Base-by-base conservation (phyloP, 139 green algal species). In the Chlorella vulgaris region DNA sequence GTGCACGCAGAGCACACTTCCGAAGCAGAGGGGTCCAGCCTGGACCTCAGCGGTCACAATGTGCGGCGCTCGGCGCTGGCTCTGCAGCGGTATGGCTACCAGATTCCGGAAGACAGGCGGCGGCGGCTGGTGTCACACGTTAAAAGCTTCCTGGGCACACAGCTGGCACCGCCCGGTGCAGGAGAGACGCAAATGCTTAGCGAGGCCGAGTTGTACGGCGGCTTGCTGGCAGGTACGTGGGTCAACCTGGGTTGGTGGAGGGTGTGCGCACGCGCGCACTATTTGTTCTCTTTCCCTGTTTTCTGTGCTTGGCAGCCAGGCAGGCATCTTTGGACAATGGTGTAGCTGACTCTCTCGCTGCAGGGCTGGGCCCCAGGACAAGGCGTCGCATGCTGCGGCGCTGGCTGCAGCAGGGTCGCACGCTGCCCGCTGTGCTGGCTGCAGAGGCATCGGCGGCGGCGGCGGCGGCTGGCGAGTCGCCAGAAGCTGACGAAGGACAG, bases 21-120 rank as follows among this genome's bases (percentile, higher is more conserved):
- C 65, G 24, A 43, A 8, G 33, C n/a, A 7, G 7, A 40, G 28
- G 58, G 28, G 7, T 29, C 50, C n/a, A 42, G 73, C 0, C 18
- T 28, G 15, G 33, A 39, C 22, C 28, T 24, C 1, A 31, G 51
- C 62, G 13, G 74, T 61, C 74, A 80, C 31, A 83, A 85, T 36
- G 83, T 88, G 74, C 70, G 85, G 15, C 81, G 81, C 10, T 70
- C 81, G 22, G 88, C 88, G 4, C 40, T 88, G n/a, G 84, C 88
- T 0, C 69, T 90, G 40, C 33, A 87, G n/a, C 31, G 74, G 58
- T 61, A 87, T 51, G 74, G 50, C 33, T 3, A 71, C 19, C 42
- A 40, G 4, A 81, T 91, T 69, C 86, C 88, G 26, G 38, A 53
- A 28, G 5, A 51, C n/a, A 80, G 60, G 74, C 74, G 74, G 3